phyloP scores from a whole-genome alignment of 1,284 basidiomycete species.

The Somion occarium region DNA sequence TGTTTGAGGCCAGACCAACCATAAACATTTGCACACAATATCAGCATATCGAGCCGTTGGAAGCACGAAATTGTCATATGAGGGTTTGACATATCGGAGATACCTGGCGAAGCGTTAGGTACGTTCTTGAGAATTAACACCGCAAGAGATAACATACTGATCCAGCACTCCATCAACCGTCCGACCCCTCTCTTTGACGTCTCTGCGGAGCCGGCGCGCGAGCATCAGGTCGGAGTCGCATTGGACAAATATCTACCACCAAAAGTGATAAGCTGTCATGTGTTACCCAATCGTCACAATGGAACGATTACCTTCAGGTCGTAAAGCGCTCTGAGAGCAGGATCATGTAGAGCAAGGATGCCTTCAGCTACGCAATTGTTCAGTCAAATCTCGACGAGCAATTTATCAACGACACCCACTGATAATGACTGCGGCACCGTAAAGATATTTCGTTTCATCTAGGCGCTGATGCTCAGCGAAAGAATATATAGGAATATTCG shows the following conservation, averaged over 20 bases:
- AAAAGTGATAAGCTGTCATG: background rate
- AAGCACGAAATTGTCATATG: conserved; percentile 93
- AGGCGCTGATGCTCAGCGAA: conserved; percentile 89
- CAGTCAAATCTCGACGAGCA: conserved; percentile 1
- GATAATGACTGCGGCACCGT: conserved; percentile 94
- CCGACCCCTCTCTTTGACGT: conserved; percentile 85
- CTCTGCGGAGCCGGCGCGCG: conserved; percentile 84
- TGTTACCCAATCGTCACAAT: background rate
- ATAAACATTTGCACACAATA: conserved; percentile 68
- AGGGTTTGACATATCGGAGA: conserved; percentile 88
- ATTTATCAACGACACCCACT: conserved; percentile 36
- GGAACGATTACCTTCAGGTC: conserved; percentile 77
- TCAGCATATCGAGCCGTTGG: conserved; percentile 87
- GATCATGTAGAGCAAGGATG: conserved; percentile 87
- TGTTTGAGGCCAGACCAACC: background rate
- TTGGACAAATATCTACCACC: conserved; percentile 70
- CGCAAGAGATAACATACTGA: conserved; percentile 50
- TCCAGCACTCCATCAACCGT: conserved; percentile 85
- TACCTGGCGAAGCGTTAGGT: conserved; percentile 44
- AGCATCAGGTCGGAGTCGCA: conserved; percentile 98
- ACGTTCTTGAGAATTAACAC: background rate
- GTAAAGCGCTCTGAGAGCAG: conserved; percentile 74
- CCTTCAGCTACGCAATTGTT: conserved; percentile 66
- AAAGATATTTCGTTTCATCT: conserved; percentile 86
- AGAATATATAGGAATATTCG: conserved; percentile 91